Percentiles rank a stretch among this genome's conserved stretches.
Conservation (phyloP, 2,329 filamentous ascomycete species). For the Fonsecaea nubica region DNA sequence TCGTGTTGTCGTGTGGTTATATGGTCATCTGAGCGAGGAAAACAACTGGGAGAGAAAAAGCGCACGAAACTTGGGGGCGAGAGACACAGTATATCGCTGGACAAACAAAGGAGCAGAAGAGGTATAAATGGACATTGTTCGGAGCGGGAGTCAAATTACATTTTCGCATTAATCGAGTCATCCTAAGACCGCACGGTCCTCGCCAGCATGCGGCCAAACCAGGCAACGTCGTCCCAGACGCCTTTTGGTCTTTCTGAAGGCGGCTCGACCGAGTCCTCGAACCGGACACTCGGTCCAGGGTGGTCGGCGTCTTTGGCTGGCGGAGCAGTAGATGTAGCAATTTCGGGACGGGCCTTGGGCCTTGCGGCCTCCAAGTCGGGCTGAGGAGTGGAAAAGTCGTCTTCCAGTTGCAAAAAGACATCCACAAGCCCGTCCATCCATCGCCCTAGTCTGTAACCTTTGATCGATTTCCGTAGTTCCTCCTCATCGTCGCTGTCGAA, state of each 20-base stretch:
- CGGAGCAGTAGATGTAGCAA: not conserved
- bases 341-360: slow-evolving; percentile 4
- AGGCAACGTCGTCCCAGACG: slow-evolving; percentile 39
- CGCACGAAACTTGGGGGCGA: too few species aligned
- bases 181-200: slow-evolving; percentile 33
- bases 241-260: slow-evolving; percentile 35
- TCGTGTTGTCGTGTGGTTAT: too few species aligned
- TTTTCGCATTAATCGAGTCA: not conserved
- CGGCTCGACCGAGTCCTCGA: slow-evolving; percentile 34
- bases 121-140: not conserved
- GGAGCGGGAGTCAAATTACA: not conserved
- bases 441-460: slow-evolving; percentile 62
- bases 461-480: slow-evolving; percentile 59
- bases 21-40: too few species aligned
- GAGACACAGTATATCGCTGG: too few species aligned
- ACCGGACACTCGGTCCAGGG: slow-evolving; percentile 14
- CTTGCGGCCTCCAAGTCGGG: slow-evolving; percentile 9
- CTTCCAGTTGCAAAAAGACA: slow-evolving; percentile 40
- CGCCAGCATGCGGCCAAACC: slow-evolving; percentile 39
- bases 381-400: slow-evolving; percentile 22
- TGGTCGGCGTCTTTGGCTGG: slow-evolving; percentile 12
- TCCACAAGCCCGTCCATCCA: slow-evolving; percentile 66
- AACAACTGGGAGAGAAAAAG: too few species aligned
- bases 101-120: not conserved
- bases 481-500: slow-evolving; percentile 53